Conservation (phyloP, 257 asterid species). For the Gynochthodes officinalis region DNA sequence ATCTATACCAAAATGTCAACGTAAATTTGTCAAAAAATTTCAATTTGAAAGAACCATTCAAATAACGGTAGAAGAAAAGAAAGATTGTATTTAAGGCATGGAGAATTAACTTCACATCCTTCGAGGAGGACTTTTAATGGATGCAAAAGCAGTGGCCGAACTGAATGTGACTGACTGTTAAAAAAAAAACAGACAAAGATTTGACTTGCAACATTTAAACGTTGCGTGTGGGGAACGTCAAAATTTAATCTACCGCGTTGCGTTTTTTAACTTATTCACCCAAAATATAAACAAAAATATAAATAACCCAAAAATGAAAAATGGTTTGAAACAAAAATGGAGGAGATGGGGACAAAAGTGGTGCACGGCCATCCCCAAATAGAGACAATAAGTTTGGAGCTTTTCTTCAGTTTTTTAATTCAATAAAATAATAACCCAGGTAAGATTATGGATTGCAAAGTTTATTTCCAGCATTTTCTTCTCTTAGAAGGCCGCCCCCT, state of each 20-base stretch:
- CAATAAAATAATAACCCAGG: background rate
- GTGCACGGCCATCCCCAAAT: slow-evolving; percentile 2
- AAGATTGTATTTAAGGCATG: no score
- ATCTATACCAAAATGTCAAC: no score
- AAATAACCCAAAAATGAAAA: background rate
- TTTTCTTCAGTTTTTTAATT: background rate
- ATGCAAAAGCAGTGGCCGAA: background rate
- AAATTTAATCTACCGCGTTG: background rate
- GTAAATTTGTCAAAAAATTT: no score
- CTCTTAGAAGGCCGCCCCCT: no score
- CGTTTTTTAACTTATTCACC: background rate
- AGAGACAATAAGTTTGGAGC: slow-evolving; percentile 2
- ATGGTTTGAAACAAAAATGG: background rate
- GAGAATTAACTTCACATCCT: no score
- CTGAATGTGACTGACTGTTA: background rate
- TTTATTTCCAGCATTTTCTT: background rate
- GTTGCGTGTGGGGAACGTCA: background rate
- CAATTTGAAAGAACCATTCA: no score
- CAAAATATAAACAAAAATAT: background rate
- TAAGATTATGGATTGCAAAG: background rate
- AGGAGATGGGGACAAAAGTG: slow-evolving; percentile 5
- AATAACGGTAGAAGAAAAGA: no score
- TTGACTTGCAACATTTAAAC: background rate
- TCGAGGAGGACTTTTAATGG: no score
- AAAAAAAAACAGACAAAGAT: background rate